A percentile compares a stretch with the other conserved stretches of the same genome.
These are phyloP conservation scores for Persicaria maculosa DNA, from an alignment of 148 eudicot genomes.

Conservation along the genomic window DNA sequence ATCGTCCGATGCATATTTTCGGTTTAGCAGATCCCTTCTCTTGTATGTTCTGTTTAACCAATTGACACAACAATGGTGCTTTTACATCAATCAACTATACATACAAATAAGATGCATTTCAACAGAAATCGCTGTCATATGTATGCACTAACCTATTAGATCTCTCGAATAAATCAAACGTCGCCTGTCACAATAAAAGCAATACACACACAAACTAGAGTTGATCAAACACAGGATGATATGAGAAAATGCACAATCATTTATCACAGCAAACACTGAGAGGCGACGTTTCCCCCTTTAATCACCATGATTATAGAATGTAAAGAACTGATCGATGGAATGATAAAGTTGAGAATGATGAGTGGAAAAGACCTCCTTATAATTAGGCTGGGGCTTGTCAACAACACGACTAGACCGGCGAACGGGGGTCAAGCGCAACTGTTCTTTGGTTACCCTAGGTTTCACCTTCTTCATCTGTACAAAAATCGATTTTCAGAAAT, in stretches of 20 bases:
- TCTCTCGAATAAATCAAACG: conserved; percentile 32
- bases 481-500: neutral
- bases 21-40: conserved; percentile 38
- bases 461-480: conserved; percentile 40
- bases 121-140: neutral
- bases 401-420: conserved; percentile 59
- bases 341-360: too few relatives aligned
- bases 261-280: too few relatives aligned
- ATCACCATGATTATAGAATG: too few relatives aligned
- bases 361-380: conserved; percentile 48
- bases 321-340: too few relatives aligned
- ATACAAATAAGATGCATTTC: neutral
- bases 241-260: neutral
- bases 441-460: conserved; percentile 21
- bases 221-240: neutral
- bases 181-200: conserved; percentile 23
- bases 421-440: conserved; percentile 18
- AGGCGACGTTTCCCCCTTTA: too few relatives aligned
- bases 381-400: conserved; percentile 46
- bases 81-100: neutral
- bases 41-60: conserved; percentile 16
- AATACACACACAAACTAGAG: neutral
- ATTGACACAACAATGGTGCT: neutral
- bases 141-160: conserved; percentile 33
- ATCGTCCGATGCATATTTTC: conserved; percentile 46